Evolutionary conservation across 1,284 basidiomycete species (phyloP).

Genomic region (Boletellus deceptivus): DNA sequence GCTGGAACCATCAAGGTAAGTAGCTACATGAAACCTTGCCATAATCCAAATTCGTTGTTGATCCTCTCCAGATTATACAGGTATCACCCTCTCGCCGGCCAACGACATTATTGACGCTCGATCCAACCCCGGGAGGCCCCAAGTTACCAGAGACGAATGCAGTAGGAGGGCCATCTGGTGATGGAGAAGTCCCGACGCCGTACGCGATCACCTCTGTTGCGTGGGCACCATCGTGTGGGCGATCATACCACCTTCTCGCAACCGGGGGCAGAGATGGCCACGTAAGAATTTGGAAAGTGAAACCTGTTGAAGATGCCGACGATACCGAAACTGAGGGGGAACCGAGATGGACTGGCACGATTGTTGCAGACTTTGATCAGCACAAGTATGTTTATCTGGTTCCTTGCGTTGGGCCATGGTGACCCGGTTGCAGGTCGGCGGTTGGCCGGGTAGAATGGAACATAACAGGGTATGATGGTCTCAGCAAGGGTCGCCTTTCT

Average conservation of each 20-base stretch:
- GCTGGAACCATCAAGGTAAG: conserved; percentile 72
- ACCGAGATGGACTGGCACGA: conserved; percentile 64
- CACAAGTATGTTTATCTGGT: conserved; percentile 51
- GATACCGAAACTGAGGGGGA: conserved; percentile 45
- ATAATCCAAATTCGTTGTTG: background rate
- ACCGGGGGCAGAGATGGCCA: conserved; percentile 83
- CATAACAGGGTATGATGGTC: conserved; percentile 69
- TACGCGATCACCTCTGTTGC: conserved; percentile 76
- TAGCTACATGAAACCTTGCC: background rate
- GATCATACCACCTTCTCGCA: conserved; percentile 89
- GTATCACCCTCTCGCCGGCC: conserved; percentile 54
- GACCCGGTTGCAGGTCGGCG: conserved; percentile 45
- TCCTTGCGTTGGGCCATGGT: conserved; percentile 1
- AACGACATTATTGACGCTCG: conserved; percentile 40
- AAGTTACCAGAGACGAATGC: conserved; percentile 13
- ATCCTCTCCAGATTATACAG: conserved; percentile 52
- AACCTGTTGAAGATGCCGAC: conserved; percentile 48
- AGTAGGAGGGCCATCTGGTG: conserved; percentile 24
- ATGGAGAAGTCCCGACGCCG: conserved; percentile 39
- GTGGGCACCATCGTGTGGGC: conserved; percentile 90
- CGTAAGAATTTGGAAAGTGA: conserved; percentile 84
- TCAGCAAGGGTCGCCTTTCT: background rate
- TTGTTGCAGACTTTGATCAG: conserved; percentile 85
- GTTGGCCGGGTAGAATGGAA: conserved; percentile 84
- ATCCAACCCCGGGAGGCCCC: conserved; percentile 37